Percentiles rank a stretch among this genome's conserved stretches.
These are phyloP conservation scores for Fraxinus quadrangulata DNA, from an alignment of 257 asterid species.

Conservation along the genomic window DNA sequence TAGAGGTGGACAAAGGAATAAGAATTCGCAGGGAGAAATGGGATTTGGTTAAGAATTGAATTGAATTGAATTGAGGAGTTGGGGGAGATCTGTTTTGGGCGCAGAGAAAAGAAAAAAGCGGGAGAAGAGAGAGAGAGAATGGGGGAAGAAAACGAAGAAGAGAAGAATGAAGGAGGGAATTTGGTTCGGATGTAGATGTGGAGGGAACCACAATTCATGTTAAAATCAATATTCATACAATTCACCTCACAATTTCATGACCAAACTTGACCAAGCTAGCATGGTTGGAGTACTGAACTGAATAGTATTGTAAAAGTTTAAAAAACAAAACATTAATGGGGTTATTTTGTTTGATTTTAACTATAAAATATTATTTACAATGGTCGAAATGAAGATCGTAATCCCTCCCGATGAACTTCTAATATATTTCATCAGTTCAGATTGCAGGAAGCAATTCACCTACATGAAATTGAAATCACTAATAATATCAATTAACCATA, in stretches of 20 bases:
- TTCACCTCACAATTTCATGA: background rate
- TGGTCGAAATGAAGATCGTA: too few species aligned
- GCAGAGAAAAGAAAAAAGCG: slow-evolving; percentile 46
- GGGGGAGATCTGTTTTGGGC: slow-evolving; percentile 51
- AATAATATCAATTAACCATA: too few species aligned
- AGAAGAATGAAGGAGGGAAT: slow-evolving; percentile 55
- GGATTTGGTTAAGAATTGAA: slow-evolving; percentile 29
- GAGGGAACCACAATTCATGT: slow-evolving; percentile 63
- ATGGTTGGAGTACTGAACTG: too few species aligned
- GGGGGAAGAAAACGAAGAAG: slow-evolving; percentile 67
- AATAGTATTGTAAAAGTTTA: too few species aligned
- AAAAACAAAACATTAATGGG: too few species aligned
- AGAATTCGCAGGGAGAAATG: slow-evolving; percentile 16
- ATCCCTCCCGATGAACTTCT: too few species aligned
- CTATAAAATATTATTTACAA: too few species aligned
- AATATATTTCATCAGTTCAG: too few species aligned
- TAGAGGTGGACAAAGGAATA: background rate
- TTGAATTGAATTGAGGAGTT: slow-evolving; percentile 27
- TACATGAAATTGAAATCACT: too few species aligned
- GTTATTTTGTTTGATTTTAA: too few species aligned
- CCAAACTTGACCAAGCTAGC: background rate
- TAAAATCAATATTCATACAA: too few species aligned
- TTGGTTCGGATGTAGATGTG: slow-evolving; percentile 89
- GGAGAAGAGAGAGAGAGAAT: slow-evolving; percentile 28
- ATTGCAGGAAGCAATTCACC: too few species aligned